Conservation (phyloP, 2,329 filamentous ascomycete species). For the Venturia nashicola region DNA sequence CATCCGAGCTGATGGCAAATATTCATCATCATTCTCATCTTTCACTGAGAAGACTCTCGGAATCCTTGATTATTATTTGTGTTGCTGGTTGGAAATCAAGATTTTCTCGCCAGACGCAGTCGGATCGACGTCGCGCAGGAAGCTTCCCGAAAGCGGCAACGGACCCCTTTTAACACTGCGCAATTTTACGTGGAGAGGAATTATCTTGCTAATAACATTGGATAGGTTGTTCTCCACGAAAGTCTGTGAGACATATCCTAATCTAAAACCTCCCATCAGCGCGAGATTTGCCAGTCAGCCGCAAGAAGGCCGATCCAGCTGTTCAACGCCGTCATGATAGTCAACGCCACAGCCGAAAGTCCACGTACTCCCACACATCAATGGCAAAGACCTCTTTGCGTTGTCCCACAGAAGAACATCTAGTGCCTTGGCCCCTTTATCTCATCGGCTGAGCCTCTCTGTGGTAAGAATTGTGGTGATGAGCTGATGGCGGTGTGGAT, state of each 20-base stretch:
- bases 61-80: neutral
- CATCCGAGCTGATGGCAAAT: neutral
- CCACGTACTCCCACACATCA: no score
- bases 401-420: no score
- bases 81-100: neutral
- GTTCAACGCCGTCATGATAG: neutral
- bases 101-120: neutral
- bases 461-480: neutral
- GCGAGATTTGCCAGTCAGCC: no score
- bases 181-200: no score
- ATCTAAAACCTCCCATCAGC: neutral
- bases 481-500: neutral
- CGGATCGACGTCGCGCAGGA: neutral
- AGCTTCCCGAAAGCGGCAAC: neutral
- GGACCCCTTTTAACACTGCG: neutral
- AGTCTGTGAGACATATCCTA: neutral
- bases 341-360: neutral
- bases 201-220: neutral
- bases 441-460: neutral
- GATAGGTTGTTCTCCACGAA: neutral
- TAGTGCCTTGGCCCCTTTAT: neutral
- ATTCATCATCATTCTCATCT: neutral
- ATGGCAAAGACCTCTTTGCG: neutral
- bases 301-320: neutral
- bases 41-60: neutral